Evolutionary conservation across 805 yeast genomes (phyloP).

Genomic region (Yamadazyma nakazawae): DNA sequence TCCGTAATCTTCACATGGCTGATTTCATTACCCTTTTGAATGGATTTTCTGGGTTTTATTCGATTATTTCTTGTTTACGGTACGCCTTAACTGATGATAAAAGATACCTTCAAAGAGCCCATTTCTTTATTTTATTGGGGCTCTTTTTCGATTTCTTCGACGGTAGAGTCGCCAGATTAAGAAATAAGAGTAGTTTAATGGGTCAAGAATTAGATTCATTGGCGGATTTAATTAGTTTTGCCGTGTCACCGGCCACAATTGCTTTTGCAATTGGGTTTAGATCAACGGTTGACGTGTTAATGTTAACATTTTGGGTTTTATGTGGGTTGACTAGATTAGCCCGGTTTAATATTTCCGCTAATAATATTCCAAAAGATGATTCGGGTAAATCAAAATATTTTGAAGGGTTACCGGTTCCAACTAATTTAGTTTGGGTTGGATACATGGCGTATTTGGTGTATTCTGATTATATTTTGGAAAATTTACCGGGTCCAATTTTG

Average conservation of each 20-base stretch:
- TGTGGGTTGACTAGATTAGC: constrained; percentile 95
- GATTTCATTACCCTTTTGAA: constrained; percentile 93
- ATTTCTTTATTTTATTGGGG: constrained; percentile 84
- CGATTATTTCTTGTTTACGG: constrained; percentile 81
- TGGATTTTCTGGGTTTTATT: constrained; percentile 91
- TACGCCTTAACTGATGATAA: constrained; percentile 67
- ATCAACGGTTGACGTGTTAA: constrained; percentile 72
- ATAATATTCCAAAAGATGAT: constrained; percentile 85
- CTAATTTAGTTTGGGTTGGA: constrained; percentile 71
- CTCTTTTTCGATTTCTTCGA: constrained; percentile 94
- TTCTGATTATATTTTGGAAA: constrained; percentile 44
- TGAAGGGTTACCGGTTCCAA: constrained; percentile 96
- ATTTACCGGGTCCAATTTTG: constrained; percentile 64
- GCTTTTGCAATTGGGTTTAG: constrained; percentile 91
- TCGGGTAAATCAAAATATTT: constrained; percentile 86
- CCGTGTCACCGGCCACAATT: constrained; percentile 91
- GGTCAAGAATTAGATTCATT: constrained; percentile 97
- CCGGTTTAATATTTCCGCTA: constrained; percentile 90
- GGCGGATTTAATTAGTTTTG: constrained; percentile 92
- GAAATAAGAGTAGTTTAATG: constrained; percentile 87
- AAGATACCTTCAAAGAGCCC: constrained; percentile 81
- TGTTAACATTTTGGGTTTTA: constrained; percentile 79
- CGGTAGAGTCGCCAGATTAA: constrained; percentile 93
- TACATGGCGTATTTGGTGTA: constrained; percentile 68
- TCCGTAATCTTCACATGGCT: constrained; percentile 88